These are phyloP conservation scores for Vachellia collinsii DNA, from an alignment of 306 rosid species.

Conservation along the genomic window DNA sequence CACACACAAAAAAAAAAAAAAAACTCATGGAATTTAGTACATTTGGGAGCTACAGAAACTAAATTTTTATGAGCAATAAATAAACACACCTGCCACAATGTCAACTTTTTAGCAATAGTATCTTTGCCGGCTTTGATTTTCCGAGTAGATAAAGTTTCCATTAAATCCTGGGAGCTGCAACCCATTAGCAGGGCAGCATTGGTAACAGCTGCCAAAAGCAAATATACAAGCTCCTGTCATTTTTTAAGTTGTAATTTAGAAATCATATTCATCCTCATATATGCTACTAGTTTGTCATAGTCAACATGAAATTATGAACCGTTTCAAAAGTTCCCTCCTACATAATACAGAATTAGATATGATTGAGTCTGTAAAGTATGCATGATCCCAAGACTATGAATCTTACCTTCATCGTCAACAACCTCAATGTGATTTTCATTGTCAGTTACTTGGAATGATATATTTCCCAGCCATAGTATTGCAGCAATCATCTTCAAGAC, in stretches of 20 bases:
- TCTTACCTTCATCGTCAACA: constrained; percentile 79
- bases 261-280: constrained; percentile 10
- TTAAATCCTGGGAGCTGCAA: constrained; percentile 69
- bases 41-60: constrained; percentile 26
- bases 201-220: constrained; percentile 64
- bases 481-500: constrained; percentile 70
- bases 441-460: constrained; percentile 65
- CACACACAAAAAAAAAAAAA: constrained; percentile 6
- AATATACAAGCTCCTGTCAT: no score
- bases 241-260: constrained; percentile 11
- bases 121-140: constrained; percentile 67
- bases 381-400: constrained; percentile 6
- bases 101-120: constrained; percentile 57
- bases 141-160: constrained; percentile 57
- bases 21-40: constrained; percentile 18
- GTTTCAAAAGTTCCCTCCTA: no score
- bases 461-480: constrained; percentile 90
- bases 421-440: constrained; percentile 81
- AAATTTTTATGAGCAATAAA: constrained; percentile 28
- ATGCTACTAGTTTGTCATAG: constrained; percentile 7
- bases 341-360: no score
- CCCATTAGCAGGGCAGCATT: constrained; percentile 79
- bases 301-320: constrained; percentile 14
- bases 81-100: constrained; percentile 69
- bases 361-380: no score